Evolutionary conservation across 148 eudicot genomes (phyloP), one percentile per base, ranked within the genome.

Genomic region (Selenicereus undatus): DNA sequence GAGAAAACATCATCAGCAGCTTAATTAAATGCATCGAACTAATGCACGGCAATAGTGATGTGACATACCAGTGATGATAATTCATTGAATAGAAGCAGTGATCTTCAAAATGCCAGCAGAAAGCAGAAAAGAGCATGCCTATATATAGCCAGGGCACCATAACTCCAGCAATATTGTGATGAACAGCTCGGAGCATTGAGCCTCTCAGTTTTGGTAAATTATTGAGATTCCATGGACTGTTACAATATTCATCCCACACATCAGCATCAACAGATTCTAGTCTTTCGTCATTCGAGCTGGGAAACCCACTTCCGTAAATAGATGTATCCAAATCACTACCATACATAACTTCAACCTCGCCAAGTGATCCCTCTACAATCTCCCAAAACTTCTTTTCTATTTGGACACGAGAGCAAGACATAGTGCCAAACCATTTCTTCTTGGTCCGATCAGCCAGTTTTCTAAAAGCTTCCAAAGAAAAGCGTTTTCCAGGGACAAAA

Each of bases 91-190:
- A 96, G 82, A 96, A 96, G 78, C 99, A 96, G 84, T 96, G 99
- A 82, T 96, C 99, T 86, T 96, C 99, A 90, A 96, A 94, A 86
- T 96, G 99, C 99, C 99, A 96, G 88, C 99, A 96, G 88, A 96
- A 96, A 36, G 99, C 92, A 78, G 99, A 96, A 85, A 96, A 96
- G 50, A 96, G 92, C 99, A 96, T 96, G 84, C 99, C 99, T 79
- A 96, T 86, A 81, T 96, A 96, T 24, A 96, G 88, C 99, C 99
- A 96, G 42, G 99, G 99, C 52, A 96, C 99, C 99, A 96, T 96
- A 74, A 96, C 99, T 74, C 99, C 99, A 85, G 98, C 97, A 88
- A 96, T 96, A 73, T 84, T 90, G 79, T 96, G 92, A 88, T 91
- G 98, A 76, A 96, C 99, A 62, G 97, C 87, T 74, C 89, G 94